Evolutionary conservation across 2,329 filamentous ascomycete genomes (phyloP), one percentile per base, ranked within the genome.

Genomic region (Colletotrichum simmondsii): DNA sequence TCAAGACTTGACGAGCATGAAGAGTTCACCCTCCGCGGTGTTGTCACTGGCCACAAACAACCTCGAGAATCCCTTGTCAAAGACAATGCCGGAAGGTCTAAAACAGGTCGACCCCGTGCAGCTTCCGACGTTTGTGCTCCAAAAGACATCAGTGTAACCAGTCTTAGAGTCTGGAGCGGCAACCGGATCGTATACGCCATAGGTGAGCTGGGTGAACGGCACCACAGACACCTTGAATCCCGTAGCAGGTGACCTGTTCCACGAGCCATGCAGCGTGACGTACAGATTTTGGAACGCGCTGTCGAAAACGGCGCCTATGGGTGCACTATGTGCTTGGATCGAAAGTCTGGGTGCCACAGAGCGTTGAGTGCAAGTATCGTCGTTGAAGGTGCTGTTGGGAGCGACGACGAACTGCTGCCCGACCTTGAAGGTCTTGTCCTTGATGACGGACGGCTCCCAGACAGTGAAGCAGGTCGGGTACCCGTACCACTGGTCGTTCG

Each of bases 381-480:
- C 83, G 57, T 76, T 80, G 76, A 80, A 83, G 26, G 80, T 79
- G 58, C 63, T 64, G 76, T 82, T 83, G 35, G 82, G 82, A 2
- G 76, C 70, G 10, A 81, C 72, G 5, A 84, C 80, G 74, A 85
- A 85, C 73, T 84, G 83, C 52, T 75, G 75, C 46, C 84, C 84
- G 12, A 77, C 75, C 26, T 68, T 66, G 59, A 80, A 71, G 75
- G 78, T 72, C 72, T 81, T 81, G 72, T 80, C 80, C 7, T 78
- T 75, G 73, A 80, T 72, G 49, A 74, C 81, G 16, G 77, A 74
- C 2, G 86, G 81, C 54, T 86, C 81, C 88, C 89, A 91, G 8
- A 87, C 88, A 2, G 89, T 82, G 77, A 87, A 90, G 81, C 90
- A 92, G 49, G 84, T 86, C 7, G 91, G 91, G 77, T 92, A 93